Evolutionary conservation across 2,329 filamentous ascomycete species (phyloP), one percentile per base, ranked within the genome.

Genomic region (Apiospora saccharicola): DNA sequence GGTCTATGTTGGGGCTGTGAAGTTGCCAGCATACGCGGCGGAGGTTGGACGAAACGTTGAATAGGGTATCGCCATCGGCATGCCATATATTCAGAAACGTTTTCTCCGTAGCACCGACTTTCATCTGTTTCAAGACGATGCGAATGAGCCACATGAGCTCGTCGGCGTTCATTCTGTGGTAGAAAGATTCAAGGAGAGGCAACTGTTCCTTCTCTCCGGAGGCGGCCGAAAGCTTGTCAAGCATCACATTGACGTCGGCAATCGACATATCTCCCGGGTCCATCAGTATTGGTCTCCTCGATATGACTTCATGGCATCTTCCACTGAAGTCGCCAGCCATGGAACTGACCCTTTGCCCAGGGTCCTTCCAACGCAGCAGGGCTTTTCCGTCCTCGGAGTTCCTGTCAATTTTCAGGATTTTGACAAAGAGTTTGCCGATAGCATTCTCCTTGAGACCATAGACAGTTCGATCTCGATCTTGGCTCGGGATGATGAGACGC

Each of bases 11-110:
- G 0, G 92, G 92, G 79, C 98, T 91, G 76, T 90, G 90, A 3
- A 99, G 85, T 80, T 98, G 95, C 96, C 96, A 98, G 79, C 96
- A 99, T 0, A 99, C 96, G 49, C 95, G 89, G 8, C 94, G 90
- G 72, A 99, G 85, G 78, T 93, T 98, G 22, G 94, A 98, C 0
- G 95, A 98, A 4, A 98, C 94, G 78, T 92, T 97, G 83, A 97
- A 98, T 0, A 96, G 83, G 7, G 87, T 88, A 78, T 94, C 92
- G 3, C 90, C 93, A 77, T 96, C 92, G 0, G 91, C 91, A 79
- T 96, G 93, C 93, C 93, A 96, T 37, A 94, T 83, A 77, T 96
- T 90, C 71, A 99, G 89, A 72, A 98, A 89, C 0, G 95, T 98
- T 82, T 93, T 94, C 82, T 98, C 95, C 0, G 94, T 95, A 16